Conservation (phyloP, 2,329 filamentous ascomycete genomes). For the Sporothrix brasiliensis region DNA sequence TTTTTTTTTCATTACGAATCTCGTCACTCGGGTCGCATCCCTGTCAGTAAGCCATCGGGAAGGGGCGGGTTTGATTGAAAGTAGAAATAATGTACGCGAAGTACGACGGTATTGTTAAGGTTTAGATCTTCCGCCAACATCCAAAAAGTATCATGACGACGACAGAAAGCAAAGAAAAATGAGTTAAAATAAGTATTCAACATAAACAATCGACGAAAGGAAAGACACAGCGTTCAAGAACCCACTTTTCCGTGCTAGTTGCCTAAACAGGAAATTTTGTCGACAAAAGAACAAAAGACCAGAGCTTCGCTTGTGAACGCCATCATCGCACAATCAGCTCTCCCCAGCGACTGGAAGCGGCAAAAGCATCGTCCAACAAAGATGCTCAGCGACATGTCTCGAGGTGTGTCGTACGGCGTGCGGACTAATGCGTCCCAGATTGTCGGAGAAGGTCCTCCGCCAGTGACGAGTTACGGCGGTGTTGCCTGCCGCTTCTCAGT, state of each 20-base stretch:
- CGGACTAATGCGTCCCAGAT: not conserved
- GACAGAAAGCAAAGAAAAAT: not conserved
- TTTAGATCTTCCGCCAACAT: not conserved
- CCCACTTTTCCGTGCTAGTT: conserved; percentile 12
- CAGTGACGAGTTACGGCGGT: not conserved
- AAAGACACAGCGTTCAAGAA: not conserved
- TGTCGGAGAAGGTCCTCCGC: conserved; percentile 13
- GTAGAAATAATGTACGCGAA: conserved; percentile 1
- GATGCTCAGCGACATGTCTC: not conserved
- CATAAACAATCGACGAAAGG: not conserved
- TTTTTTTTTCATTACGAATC: no score
- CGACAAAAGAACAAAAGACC: not conserved
- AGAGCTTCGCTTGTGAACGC: not conserved
- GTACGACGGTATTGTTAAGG: not conserved
- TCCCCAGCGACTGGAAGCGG: not conserved
- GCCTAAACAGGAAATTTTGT: conserved; percentile 13
- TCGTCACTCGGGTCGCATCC: not conserved
- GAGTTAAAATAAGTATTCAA: no score
- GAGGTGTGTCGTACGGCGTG: not conserved
- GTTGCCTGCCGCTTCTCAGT: not conserved
- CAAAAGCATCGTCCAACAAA: not conserved
- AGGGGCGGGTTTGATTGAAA: not conserved
- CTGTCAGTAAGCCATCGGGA: not conserved
- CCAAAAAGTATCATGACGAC: not conserved
- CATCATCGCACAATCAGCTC: not conserved